Evolutionary conservation across 1,284 basidiomycete genomes (phyloP), one percentile per base, ranked within the genome.

Genomic region (Tranzscheliella williamsii): DNA sequence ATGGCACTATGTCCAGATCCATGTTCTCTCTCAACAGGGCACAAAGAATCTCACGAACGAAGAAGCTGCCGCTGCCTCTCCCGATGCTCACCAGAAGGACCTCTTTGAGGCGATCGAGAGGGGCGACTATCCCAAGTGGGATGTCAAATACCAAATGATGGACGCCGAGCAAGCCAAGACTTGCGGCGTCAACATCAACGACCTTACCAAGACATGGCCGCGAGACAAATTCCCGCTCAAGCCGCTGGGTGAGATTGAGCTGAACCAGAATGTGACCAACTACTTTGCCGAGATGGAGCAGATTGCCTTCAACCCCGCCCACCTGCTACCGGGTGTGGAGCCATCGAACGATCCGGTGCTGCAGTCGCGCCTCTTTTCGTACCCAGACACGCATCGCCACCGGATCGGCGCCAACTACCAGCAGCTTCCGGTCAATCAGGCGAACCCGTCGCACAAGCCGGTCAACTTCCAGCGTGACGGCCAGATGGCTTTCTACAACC

Each of bases 311-410:
- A 62, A 52, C 53, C 65, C 67, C 33, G 49, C 66, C 5, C 63
- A 70, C 34, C 24, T 71, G 11, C 47, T 69, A 2, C 66, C 65
- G 4, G 72, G 72, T 37, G 34, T 72, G 15, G 70, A 67, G 31
- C 64, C 70, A 4, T 60, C 54, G 7, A 62, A 65, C 36, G 73
- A 76, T 38, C 72, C 72, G 5, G 66, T 74, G 3, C 53, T 75
- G 6, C 73, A 75, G 49, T 56, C 51, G 11, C 55, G 73, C 15
- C 49, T 75, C 2, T 74, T 74, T 52, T 67, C 65, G n/a, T 75
- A 75, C 56, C 89, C 91, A 4, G 92, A 95, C 78, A 90, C 92
- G 6, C 91, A 94, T 79, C 86, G 90, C 55, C 87, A 92, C 82
- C 86, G 79, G n/a, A 51, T 75, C 34, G 73, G 73, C 9, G 58